Conservation (phyloP, 2,329 filamentous ascomycete genomes). For the Aspergillus quadricinctus region DNA sequence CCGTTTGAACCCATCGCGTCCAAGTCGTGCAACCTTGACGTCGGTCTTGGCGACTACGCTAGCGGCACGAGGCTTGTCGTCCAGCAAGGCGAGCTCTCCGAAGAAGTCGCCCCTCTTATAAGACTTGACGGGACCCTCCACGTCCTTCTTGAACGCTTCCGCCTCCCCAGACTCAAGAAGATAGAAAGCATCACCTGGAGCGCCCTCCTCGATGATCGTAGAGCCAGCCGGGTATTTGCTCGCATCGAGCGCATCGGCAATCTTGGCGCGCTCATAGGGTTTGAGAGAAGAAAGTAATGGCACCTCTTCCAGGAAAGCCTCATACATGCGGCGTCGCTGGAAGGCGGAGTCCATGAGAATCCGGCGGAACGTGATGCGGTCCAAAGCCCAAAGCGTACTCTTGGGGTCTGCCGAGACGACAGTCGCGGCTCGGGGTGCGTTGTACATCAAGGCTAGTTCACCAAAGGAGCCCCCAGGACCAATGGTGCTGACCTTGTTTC, state of each 20-base stretch:
- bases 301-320: slow-evolving; percentile 92
- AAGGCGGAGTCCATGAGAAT: slow-evolving; percentile 99
- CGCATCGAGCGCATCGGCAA: slow-evolving; percentile 91
- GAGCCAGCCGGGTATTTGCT: slow-evolving; percentile 75
- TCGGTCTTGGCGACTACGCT: slow-evolving; percentile 79
- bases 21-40: slow-evolving; percentile 87
- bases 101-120: slow-evolving; percentile 96
- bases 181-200: slow-evolving; percentile 87
- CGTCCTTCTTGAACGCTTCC: slow-evolving; percentile 76
- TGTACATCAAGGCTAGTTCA: slow-evolving; percentile 97
- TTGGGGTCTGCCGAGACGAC: slow-evolving; percentile 75
- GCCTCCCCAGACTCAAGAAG: slow-evolving; percentile 84
- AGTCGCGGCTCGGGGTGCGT: slow-evolving; percentile 90
- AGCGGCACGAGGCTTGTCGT: slow-evolving; percentile 88
- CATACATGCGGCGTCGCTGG: slow-evolving; percentile 92
- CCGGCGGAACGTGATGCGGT: slow-evolving; percentile 92
- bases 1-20: slow-evolving; percentile 92
- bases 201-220: slow-evolving; percentile 87
- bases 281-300: slow-evolving; percentile 78
- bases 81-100: slow-evolving; percentile 87
- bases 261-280: slow-evolving; percentile 92
- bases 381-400: slow-evolving; percentile 87
- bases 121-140: slow-evolving; percentile 65
- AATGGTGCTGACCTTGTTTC: slow-evolving; percentile 74
- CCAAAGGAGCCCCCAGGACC: slow-evolving; percentile 90